These are phyloP conservation scores for Kluyveromyces siamensis DNA, from an alignment of 805 yeast species.

Conservation along the genomic window DNA sequence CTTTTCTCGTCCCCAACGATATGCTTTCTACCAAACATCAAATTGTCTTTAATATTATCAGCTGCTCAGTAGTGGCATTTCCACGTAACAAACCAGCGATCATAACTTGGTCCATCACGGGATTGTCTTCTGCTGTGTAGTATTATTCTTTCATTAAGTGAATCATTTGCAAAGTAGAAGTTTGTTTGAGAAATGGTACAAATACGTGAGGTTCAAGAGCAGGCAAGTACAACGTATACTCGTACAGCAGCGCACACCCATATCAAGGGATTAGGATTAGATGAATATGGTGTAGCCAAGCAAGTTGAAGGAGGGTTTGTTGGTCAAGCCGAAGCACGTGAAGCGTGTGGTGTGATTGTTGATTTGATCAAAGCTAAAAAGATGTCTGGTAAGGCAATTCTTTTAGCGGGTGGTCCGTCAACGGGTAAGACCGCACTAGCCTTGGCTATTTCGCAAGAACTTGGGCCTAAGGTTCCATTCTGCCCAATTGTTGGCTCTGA, in stretches of 20 bases:
- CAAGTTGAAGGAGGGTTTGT: constrained; percentile 80
- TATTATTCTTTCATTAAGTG: background rate
- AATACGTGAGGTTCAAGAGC: constrained; percentile 65
- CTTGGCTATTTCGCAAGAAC: constrained; percentile 87
- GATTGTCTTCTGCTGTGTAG: background rate
- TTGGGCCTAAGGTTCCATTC: constrained; percentile 96
- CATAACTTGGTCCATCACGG: too few species aligned
- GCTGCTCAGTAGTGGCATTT: background rate
- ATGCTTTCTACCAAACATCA: background rate
- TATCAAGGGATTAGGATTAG: constrained; percentile 88
- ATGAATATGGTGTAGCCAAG: constrained; percentile 80
- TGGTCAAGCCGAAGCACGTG: constrained; percentile 65
- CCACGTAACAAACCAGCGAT: background rate
- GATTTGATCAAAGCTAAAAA: constrained; percentile 87
- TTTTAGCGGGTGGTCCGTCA: constrained; percentile 96
- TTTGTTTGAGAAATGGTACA: constrained; percentile 46
- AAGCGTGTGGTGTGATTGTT: constrained; percentile 91
- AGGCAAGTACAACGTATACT: constrained; percentile 14
- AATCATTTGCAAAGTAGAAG: background rate
- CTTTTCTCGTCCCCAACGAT: background rate
- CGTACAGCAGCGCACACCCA: constrained; percentile 96
- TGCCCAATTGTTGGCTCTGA: constrained; percentile 96
- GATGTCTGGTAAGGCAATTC: constrained; percentile 92
- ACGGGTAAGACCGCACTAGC: constrained; percentile 98
- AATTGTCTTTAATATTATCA: background rate